Percentiles rank a stretch among this genome's conserved stretches.
These are phyloP conservation scores for Penicillium samsonianum DNA, from an alignment of 495 filamentous ascomycete genomes.

Conservation along the genomic window DNA sequence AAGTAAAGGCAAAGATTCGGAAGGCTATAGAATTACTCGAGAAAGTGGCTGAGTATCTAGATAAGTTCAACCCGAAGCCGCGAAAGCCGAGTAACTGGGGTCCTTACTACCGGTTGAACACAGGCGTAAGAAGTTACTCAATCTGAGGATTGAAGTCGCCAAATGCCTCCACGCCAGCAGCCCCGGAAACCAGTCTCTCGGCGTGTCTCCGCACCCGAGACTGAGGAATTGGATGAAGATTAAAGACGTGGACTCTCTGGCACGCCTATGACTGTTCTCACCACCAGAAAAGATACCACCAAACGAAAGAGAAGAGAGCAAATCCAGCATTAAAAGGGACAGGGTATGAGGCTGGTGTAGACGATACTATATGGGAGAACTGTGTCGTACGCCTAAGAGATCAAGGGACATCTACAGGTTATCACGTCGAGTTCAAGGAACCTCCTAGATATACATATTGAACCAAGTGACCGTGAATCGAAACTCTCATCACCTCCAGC, in stretches of 20 bases:
- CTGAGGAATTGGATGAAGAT: not conserved
- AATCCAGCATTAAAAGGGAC: not conserved
- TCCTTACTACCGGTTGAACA: not conserved
- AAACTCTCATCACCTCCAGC: not conserved
- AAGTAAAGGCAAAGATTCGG: not conserved
- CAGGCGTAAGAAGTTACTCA: not conserved
- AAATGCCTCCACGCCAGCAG: not conserved
- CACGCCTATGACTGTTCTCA: not conserved
- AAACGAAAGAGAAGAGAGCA: not conserved
- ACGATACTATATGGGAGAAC: not conserved
- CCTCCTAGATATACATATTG: not conserved
- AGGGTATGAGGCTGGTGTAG: not conserved
- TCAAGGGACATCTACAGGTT: too few relatives aligned
- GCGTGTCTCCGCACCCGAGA: not conserved
- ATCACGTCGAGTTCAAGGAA: not conserved
- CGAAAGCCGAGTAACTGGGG: not conserved
- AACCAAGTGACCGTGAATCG: not conserved
- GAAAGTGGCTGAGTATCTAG: not conserved
- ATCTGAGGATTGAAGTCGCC: not conserved
- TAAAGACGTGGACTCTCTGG: not conserved
- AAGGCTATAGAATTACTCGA: not conserved
- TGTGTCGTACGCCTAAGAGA: too few relatives aligned
- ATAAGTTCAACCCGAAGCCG: not conserved
- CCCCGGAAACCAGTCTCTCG: not conserved
- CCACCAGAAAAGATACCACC: not conserved